Base-by-base conservation (phyloP, 805 yeast genomes). In the Saccharomycopsis sp. region DNA sequence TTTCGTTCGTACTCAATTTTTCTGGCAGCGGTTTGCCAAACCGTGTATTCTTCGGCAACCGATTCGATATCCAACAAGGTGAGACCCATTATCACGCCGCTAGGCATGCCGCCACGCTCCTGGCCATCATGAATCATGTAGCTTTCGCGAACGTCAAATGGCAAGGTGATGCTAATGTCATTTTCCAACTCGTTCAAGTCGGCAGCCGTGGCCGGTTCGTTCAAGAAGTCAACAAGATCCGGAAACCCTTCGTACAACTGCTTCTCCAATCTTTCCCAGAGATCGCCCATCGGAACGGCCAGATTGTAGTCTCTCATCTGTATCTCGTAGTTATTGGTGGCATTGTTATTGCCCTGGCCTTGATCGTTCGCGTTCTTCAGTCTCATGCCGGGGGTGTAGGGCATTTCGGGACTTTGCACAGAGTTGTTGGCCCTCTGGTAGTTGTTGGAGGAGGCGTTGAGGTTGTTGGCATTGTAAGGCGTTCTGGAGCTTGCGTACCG, bases 101-200 rank as follows among this genome's bases (percentile, higher is more conserved):
- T 62, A 15, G 73, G 50, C 18, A 38, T 67, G 18, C 78, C 87
- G 3, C 77, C 71, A 45, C 72, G 70, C 47, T 80, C 82, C 63
- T 92, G 97, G 41, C 98, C 98, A 55, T 92, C 97, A 50, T 92
- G 95, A 32, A 81, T 62, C 53, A 76, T 73, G 54, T 72, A 74
- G 33, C 89, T 81, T 36, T 86, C 95, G 41, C 83, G 67, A 6
- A 92, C 86, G 43, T 92, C 86, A 2, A 75, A 63, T 1, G 98
- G 98, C 32, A 92, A 68, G 35, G 68, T 64, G 41, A 85, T 65
- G 34, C 73, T 77, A 53, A 87, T 65, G 58, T 89, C 96, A 52
- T 73, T 73, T 62, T 92, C 96, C 27, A 92, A 79, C 51, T 82
- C 92, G 49, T 70, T 69, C 43, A 92, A 65, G 57, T 92, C 98